Base-by-base conservation (phyloP, 2,329 filamentous ascomycete genomes). In the Alternaria panax region DNA sequence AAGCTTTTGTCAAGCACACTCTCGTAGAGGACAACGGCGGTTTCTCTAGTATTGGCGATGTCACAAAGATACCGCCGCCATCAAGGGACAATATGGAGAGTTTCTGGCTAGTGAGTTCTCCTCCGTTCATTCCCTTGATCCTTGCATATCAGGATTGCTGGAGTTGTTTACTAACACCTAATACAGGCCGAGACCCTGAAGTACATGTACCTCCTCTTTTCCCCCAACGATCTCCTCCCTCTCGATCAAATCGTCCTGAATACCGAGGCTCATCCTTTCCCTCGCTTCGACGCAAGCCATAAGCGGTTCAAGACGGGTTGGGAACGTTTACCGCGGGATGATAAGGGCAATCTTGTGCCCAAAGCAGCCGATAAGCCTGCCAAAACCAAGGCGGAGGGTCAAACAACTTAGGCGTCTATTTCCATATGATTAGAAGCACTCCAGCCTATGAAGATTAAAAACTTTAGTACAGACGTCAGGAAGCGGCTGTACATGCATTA, bases 201-300 rank as follows among this genome's bases (percentile, higher is more conserved):
- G 80, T 99, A 99, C 77, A 91, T 99, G 77, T 99, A 97, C 78
- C 87, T 99, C 40, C 84, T 99, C 32, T 99, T 99, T 80, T 93
- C 92, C 2, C 88, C 91, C 4, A 84, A 90, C 65, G 91, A 96
- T 61, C 79, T 97, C 36, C 82, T 98, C 41, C 92, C 93, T 2
- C 84, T 99, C 30, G 91, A 95, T 69, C 87, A 93, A 70, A 84
- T 97, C 25, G 93, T 99, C 38, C 88, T 98, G 75, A 99, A 99
- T 78, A 99, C 95, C 1, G 95, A 99, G 81, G 95, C 93, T 1
- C 95, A 99, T 78, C 87, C 92, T 1, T 85, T 99, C 60, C 95
- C 95, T 7, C 84, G 90, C 38, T 99, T 99, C 75, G 88, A 95
- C 72, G 87, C 95, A 78, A 89, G 87, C 1, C 87, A 86, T 67